Percentiles rank a stretch among this genome's conserved stretches.
These are phyloP conservation scores for Coemansia sp. DNA, from an alignment of 192 early-diverging fungal genomes.

Conservation along the genomic window DNA sequence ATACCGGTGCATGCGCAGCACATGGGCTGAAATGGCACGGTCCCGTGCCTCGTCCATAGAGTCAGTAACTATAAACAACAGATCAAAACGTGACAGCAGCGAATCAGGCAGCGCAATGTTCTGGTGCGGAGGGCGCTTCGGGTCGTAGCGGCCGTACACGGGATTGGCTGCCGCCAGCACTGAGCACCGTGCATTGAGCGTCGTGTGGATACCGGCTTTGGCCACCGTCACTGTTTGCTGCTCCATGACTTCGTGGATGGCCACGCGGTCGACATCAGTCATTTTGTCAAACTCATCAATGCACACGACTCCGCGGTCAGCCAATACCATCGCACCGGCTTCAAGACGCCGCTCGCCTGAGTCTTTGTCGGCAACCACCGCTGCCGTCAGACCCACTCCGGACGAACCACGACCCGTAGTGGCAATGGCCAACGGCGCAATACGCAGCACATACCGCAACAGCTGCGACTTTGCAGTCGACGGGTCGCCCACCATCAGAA, in stretches of 20 bases:
- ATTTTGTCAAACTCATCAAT: conserved; percentile 99
- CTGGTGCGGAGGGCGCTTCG: conserved; percentile 80
- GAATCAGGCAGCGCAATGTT: conserved; percentile 97
- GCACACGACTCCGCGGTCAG: conserved; percentile 95
- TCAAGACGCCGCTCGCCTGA: conserved; percentile 92
- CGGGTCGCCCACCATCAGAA: conserved; percentile 97
- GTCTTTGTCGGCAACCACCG: conserved; percentile 93
- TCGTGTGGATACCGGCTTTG: conserved; percentile 98
- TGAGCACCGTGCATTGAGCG: conserved; percentile 93
- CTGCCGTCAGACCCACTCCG: conserved; percentile 97
- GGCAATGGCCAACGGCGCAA: conserved; percentile 93
- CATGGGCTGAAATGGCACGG: conserved; percentile 86
- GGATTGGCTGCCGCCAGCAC: conserved; percentile 99
- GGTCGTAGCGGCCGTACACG: conserved; percentile 85
- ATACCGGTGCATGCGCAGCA: conserved; percentile 93
- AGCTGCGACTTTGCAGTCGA: conserved; percentile 99
- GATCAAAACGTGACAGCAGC: conserved; percentile 94
- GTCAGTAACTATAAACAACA: conserved; percentile 95
- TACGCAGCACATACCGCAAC: conserved; percentile 91
- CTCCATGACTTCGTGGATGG: conserved; percentile 99
- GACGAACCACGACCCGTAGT: conserved; percentile 97
- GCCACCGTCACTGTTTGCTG: conserved; percentile 98
- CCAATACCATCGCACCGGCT: conserved; percentile 98
- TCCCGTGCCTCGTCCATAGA: conserved; percentile 84
- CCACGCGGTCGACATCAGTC: conserved; percentile 94